Evolutionary conservation across 305 asterid species (phyloP).

Genomic region (Salvia sclarea): DNA sequence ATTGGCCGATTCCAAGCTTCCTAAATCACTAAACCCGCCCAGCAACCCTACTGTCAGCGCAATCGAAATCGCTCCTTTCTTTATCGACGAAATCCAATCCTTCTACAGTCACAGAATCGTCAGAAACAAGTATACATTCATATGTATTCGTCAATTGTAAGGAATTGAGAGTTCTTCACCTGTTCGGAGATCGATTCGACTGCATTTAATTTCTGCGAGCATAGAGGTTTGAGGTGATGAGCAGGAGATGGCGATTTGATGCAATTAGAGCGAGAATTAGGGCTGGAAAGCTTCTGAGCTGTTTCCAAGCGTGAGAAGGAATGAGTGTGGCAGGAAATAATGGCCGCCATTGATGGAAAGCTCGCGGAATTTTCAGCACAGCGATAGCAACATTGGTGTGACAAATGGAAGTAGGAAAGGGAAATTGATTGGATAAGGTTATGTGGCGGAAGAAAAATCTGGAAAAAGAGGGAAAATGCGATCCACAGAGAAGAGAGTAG

Average conservation of each 20-base stretch:
- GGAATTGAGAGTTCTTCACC: conserved; percentile 46
- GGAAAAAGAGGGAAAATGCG: conserved; percentile 28
- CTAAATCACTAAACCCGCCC: conserved; percentile 58
- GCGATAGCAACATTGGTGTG: conserved; percentile 40
- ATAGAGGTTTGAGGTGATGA: conserved; percentile 40
- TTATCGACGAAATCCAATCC: conserved; percentile 46
- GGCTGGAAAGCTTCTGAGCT: conserved; percentile 32
- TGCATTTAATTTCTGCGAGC: conserved; percentile 42
- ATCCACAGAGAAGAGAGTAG: conserved; percentile 30
- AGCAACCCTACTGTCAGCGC: conserved; percentile 70
- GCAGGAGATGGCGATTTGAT: conserved; percentile 27
- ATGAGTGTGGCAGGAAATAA: conserved; percentile 53
- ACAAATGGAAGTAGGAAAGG: conserved; percentile 1
- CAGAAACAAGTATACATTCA: not conserved
- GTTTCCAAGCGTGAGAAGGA: conserved; percentile 39
- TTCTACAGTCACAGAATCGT: conserved; percentile 40
- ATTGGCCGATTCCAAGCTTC: conserved; percentile 44
- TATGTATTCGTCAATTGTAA: not conserved
- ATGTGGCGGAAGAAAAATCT: conserved; percentile 27
- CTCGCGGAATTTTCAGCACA: conserved; percentile 24
- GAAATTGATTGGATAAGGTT: conserved; percentile 48
- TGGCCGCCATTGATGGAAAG: conserved; percentile 63
- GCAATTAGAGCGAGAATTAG: conserved; percentile 32
- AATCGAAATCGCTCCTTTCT: conserved; percentile 63
- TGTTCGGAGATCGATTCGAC: conserved; percentile 43